These are phyloP conservation scores for Debaryomyces sp. DNA, from an alignment of 1,139 yeast species.

Conservation along the genomic window DNA sequence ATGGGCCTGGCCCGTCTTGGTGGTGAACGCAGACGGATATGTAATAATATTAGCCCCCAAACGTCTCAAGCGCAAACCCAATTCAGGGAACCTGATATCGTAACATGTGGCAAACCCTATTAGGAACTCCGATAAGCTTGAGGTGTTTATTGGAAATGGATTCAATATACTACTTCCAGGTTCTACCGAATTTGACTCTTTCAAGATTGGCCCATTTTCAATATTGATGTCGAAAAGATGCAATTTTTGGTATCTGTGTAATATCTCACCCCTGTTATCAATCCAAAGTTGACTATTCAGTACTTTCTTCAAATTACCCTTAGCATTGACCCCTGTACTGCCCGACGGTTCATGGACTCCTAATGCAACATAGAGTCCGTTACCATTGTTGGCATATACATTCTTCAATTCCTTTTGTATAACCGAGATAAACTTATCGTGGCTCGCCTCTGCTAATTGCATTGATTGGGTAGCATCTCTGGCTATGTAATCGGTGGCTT, in stretches of 20 bases:
- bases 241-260: slow-evolving; percentile 75
- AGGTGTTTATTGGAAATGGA: slow-evolving; percentile 48
- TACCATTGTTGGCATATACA: slow-evolving; percentile 16
- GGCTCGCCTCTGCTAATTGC: slow-evolving; percentile 54
- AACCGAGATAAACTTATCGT: slow-evolving; percentile 51
- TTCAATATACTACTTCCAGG: slow-evolving; percentile 61
- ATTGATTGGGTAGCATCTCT: slow-evolving; percentile 67
- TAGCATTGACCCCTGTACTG: slow-evolving; percentile 13
- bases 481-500: slow-evolving; percentile 88
- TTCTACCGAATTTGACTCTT: slow-evolving; percentile 79
- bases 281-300: slow-evolving; percentile 77
- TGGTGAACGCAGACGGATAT: slow-evolving; percentile 91
- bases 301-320: slow-evolving; percentile 40
- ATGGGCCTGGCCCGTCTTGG: slow-evolving; percentile 88
- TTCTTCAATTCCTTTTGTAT: slow-evolving; percentile 50
- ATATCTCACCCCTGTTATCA: slow-evolving; percentile 60
- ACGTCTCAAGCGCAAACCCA: slow-evolving; percentile 63
- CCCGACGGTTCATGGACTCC: slow-evolving; percentile 81
- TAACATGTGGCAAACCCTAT: slow-evolving; percentile 82
- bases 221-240: slow-evolving; percentile 91
- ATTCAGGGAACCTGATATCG: slow-evolving; percentile 87
- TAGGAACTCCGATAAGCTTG: slow-evolving; percentile 39
- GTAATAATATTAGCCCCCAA: slow-evolving; percentile 78
- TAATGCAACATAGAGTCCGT: slow-evolving; percentile 41
- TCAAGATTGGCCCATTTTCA: slow-evolving; percentile 69